Evolutionary conservation across 176 grass and related monocot species (phyloP).

Genomic region (Oryza officinalis): DNA sequence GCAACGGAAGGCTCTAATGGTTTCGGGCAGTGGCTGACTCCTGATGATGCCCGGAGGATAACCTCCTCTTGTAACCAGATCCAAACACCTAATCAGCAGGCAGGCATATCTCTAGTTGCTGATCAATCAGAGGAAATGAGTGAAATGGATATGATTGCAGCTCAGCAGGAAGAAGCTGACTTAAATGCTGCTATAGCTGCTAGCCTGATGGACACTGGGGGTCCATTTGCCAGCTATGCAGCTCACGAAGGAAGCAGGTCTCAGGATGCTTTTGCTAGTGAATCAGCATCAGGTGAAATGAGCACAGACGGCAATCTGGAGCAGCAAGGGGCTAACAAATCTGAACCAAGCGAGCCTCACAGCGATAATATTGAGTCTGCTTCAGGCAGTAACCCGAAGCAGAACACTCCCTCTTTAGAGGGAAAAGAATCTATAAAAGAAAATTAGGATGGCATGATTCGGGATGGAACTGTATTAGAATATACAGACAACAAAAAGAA

Average conservation of each 20-base stretch:
- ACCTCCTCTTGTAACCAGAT: constrained; percentile 74
- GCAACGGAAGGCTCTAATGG: constrained; percentile 59
- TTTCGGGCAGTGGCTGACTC: constrained; percentile 93
- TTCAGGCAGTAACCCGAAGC: constrained; percentile 31
- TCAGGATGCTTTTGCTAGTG: background rate
- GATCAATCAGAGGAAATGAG: constrained; percentile 41
- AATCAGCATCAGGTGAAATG: constrained; percentile 15
- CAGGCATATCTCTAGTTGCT: background rate
- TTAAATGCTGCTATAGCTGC: constrained; percentile 88
- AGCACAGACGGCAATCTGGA: constrained; percentile 25
- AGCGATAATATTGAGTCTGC: constrained; percentile 13
- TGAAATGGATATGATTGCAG: constrained; percentile 67
- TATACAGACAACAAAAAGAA: constrained; percentile 35
- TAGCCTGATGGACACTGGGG: constrained; percentile 71
- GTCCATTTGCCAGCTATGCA: constrained; percentile 20
- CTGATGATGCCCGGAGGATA: constrained; percentile 75
- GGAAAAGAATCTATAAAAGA: constrained; percentile 26
- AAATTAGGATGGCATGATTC: constrained; percentile 31
- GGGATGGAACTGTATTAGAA: constrained; percentile 34
- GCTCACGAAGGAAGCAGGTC: constrained; percentile 16
- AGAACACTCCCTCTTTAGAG: constrained; percentile 37
- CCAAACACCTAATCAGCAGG: constrained; percentile 34
- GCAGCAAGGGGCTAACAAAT: constrained; percentile 27
- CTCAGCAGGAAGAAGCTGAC: constrained; percentile 78
- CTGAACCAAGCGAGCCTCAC: constrained; percentile 22